These are phyloP conservation scores for Fulvia fulva DNA, from an alignment of 2,329 filamentous ascomycete species.

Conservation along the genomic window DNA sequence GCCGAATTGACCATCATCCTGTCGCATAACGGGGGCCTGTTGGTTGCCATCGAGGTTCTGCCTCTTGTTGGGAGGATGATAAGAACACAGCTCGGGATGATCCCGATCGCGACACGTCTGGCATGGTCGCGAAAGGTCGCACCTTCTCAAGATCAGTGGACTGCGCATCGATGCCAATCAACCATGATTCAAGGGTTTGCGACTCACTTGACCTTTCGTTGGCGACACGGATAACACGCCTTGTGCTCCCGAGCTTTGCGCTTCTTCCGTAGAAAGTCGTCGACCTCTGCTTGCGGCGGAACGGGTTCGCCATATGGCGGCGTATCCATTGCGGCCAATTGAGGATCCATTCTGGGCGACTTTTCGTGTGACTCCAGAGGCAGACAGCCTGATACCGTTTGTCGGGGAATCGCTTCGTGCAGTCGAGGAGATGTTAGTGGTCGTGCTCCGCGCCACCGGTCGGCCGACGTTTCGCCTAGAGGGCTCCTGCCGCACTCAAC, in stretches of 20 bases:
- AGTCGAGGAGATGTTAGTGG: neutral
- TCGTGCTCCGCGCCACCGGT: neutral
- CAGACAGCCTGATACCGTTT: neutral
- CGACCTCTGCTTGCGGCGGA: slow-evolving; percentile 43
- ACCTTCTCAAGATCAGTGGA: slow-evolving; percentile 31
- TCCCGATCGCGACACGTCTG: slow-evolving; percentile 50
- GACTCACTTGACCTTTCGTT: slow-evolving; percentile 36
- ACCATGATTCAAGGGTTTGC: neutral
- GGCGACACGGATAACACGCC: slow-evolving; percentile 50
- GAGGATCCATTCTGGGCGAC: slow-evolving; percentile 21
- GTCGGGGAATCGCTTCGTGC: neutral
- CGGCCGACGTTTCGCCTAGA: neutral
- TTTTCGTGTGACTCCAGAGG: neutral
- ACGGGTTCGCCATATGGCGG: slow-evolving; percentile 13
- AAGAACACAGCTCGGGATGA: slow-evolving; percentile 48
- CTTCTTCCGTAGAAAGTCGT: slow-evolving; percentile 49
- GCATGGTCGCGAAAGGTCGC: slow-evolving; percentile 46
- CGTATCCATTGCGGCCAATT: slow-evolving; percentile 17
- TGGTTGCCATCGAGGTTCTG: slow-evolving; percentile 27
- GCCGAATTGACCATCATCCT: slow-evolving; percentile 18
- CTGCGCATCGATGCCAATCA: neutral
- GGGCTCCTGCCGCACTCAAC: neutral
- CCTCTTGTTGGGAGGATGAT: slow-evolving; percentile 37
- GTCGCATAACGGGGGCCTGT: slow-evolving; percentile 11
- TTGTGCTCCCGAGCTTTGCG: slow-evolving; percentile 51